phyloP scores from a whole-genome alignment of 208 protist genomes.

The Leishmania mexicana region DNA sequence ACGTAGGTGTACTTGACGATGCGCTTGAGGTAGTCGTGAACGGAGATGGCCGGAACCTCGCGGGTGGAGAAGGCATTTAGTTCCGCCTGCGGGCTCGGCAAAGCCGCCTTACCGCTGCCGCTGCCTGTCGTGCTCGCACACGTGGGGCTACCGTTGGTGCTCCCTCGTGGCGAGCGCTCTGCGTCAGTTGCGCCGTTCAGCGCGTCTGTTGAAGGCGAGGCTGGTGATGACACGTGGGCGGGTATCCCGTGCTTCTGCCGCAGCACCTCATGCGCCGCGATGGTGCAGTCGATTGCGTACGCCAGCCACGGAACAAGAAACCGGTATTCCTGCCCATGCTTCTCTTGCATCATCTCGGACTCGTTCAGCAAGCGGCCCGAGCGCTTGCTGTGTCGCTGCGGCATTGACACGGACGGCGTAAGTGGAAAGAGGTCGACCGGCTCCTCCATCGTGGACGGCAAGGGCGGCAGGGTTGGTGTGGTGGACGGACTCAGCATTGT shows the following conservation, averaged over 20 bases:
- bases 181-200: not conserved
- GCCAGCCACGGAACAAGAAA: slow-evolving; percentile 57
- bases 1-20: slow-evolving; percentile 75
- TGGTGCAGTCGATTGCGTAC: slow-evolving; percentile 47
- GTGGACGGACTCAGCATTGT: not conserved
- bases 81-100: slow-evolving; percentile 12
- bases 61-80: slow-evolving; percentile 46
- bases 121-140: not conserved
- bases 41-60: slow-evolving; percentile 38
- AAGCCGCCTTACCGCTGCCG: not conserved
- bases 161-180: not conserved
- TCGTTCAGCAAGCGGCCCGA: slow-evolving; percentile 56
- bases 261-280: slow-evolving; percentile 51
- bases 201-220: not conserved
- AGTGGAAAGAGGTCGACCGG: slow-evolving; percentile 35
- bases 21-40: slow-evolving; percentile 65
- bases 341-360: slow-evolving; percentile 70
- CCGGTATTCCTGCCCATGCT: slow-evolving; percentile 70
- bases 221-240: slow-evolving; percentile 9
- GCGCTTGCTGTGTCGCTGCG: slow-evolving; percentile 33
- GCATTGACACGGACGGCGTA: slow-evolving; percentile 42
- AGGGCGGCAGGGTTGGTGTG: slow-evolving; percentile 3
- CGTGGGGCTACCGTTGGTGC: not conserved
- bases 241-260: slow-evolving; percentile 10
- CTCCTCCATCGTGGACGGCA: slow-evolving; percentile 20